Percentiles rank a stretch among this genome's conserved stretches.
These are phyloP conservation scores for Fusarium sp. DNA, from an alignment of 2,329 filamentous ascomycete genomes.

Conservation along the genomic window DNA sequence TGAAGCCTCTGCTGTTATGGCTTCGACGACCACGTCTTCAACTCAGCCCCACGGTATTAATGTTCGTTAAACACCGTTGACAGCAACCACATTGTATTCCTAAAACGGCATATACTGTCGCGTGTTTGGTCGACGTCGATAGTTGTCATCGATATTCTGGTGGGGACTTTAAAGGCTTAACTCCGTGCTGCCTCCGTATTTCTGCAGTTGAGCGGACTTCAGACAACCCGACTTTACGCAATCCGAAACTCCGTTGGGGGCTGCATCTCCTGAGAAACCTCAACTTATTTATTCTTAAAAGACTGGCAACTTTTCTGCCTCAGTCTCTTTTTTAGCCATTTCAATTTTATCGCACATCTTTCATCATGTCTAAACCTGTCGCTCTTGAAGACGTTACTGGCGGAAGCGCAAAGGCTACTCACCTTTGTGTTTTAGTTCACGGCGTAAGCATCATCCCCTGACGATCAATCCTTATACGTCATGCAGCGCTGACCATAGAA, in stretches of 20 bases:
- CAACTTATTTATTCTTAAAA: slow-evolving; percentile 28
- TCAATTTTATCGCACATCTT: slow-evolving; percentile 27
- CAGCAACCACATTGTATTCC: neutral
- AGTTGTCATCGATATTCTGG: slow-evolving; percentile 12
- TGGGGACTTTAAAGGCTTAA: slow-evolving; percentile 34
- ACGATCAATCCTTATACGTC: slow-evolving; percentile 23
- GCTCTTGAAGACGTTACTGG: slow-evolving; percentile 56
- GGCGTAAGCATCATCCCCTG: slow-evolving; percentile 65
- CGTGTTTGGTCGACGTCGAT: slow-evolving; percentile 35
- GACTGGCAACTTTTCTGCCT: neutral
- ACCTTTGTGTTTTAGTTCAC: slow-evolving; percentile 83
- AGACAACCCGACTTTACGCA: slow-evolving; percentile 24
- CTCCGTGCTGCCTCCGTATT: slow-evolving; percentile 22
- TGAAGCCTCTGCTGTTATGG: neutral
- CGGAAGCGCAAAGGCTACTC: slow-evolving; percentile 68
- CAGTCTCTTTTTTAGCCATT: neutral
- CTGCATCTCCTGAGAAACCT: slow-evolving; percentile 37
- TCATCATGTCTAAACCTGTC: slow-evolving; percentile 33
- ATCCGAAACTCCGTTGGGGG: slow-evolving; percentile 40
- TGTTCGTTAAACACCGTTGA: slow-evolving; percentile 2
- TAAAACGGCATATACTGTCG: slow-evolving; percentile 3
- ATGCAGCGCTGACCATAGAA: slow-evolving; percentile 41
- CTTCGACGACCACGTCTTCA: neutral
- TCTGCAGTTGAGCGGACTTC: slow-evolving; percentile 15
- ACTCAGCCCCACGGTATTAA: slow-evolving; percentile 25